These are phyloP conservation scores for Pythium grandisporangium DNA, from an alignment of 352 stramenopile species.

Conservation along the genomic window DNA sequence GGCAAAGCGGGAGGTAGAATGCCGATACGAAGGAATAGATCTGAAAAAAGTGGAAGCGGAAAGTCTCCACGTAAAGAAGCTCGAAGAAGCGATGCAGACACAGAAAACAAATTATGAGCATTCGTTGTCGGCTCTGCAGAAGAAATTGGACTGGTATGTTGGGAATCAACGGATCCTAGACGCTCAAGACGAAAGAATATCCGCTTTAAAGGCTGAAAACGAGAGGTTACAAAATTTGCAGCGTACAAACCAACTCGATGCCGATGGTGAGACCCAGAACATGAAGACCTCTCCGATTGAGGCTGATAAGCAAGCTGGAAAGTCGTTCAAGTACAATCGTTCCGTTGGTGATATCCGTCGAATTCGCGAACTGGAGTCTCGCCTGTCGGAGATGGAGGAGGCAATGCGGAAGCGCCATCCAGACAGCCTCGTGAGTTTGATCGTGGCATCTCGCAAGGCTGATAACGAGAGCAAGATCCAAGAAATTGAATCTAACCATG, in stretches of 20 bases:
- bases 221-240: constrained; percentile 5
- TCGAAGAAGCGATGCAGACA: constrained; percentile 32
- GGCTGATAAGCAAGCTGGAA: too few species aligned
- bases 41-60: constrained; percentile 51
- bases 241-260: background rate
- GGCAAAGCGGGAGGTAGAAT: constrained; percentile 71
- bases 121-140: constrained; percentile 41
- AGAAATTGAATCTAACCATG: constrained; percentile 21
- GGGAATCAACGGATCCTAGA: constrained; percentile 75
- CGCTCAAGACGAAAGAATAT: constrained; percentile 61
- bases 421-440: constrained; percentile 72
- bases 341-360: constrained; percentile 50
- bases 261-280: background rate
- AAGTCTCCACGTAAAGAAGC: constrained; percentile 24
- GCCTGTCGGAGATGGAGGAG: constrained; percentile 60
- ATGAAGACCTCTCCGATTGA: background rate
- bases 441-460: constrained; percentile 53
- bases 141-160: constrained; percentile 83
- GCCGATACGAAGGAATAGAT: constrained; percentile 64
- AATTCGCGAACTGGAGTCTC: constrained; percentile 66
- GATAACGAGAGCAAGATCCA: constrained; percentile 51
- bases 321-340: background rate
- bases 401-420: constrained; percentile 68
- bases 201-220: constrained; percentile 18
- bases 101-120: constrained; percentile 41